phyloP scores from a whole-genome alignment of 768 basidiomycete species.

The Mrakia frigida region DNA sequence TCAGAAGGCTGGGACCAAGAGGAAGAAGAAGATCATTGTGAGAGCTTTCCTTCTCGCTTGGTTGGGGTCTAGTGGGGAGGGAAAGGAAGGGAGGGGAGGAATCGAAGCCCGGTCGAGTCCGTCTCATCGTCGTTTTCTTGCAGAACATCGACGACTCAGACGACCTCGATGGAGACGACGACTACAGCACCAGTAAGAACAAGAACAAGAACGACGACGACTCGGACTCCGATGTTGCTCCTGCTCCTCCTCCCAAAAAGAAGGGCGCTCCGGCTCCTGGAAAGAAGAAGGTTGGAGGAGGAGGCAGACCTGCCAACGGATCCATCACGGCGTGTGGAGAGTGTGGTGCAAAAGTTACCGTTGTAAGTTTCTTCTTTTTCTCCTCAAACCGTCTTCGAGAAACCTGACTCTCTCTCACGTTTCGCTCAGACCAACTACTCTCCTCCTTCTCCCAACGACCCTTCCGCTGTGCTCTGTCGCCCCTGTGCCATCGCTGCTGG shows the following conservation, averaged over 20 bases:
- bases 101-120: neutral
- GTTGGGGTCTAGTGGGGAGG: neutral
- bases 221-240: neutral
- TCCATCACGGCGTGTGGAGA: conserved; percentile 73
- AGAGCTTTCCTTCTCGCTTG: neutral
- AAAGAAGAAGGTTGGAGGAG: neutral
- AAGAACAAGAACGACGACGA: neutral
- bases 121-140: neutral
- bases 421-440: conserved; percentile 74
- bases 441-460: conserved; percentile 60
- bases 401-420: conserved; percentile 11
- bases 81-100: neutral
- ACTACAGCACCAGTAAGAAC: too few relatives aligned
- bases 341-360: conserved; percentile 79
- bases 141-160: conserved; percentile 24
- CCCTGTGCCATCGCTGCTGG: conserved; percentile 73
- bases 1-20: neutral
- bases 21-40: neutral
- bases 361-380: conserved; percentile 55
- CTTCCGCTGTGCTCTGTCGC: conserved; percentile 72
- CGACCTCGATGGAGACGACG: conserved; percentile 26
- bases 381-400: too few relatives aligned
- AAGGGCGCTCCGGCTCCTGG: neutral
- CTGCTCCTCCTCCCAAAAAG: conserved; percentile 10
- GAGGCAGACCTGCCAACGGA: conserved; percentile 52